Percentiles rank a stretch among this genome's conserved stretches.
These are phyloP conservation scores for Aspergillus transmontanensis DNA, from an alignment of 2,329 filamentous ascomycete genomes.

Conservation along the genomic window DNA sequence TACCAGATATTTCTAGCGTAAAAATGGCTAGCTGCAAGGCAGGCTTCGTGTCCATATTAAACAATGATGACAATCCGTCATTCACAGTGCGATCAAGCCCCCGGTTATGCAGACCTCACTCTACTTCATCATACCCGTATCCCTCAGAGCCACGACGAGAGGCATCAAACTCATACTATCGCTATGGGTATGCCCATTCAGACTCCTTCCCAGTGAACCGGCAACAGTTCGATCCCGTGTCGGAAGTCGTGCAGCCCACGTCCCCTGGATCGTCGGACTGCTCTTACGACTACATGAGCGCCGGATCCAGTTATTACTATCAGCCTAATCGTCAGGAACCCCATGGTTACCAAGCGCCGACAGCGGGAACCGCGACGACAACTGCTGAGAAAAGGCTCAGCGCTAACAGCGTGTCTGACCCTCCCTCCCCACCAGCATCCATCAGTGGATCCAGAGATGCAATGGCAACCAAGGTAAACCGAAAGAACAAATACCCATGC, in stretches of 20 bases:
- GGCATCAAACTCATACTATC: conserved; percentile 20
- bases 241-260: conserved; percentile 28
- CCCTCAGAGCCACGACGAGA: conserved; percentile 23
- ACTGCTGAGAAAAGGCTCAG: conserved; percentile 29
- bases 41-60: conserved; percentile 48
- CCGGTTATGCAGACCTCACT: conserved; percentile 23
- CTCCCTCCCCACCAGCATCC: conserved; percentile 31
- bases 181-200: conserved; percentile 25
- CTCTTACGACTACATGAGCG: conserved; percentile 35
- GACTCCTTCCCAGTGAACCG: conserved; percentile 30
- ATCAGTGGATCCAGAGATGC: conserved; percentile 28
- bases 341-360: conserved; percentile 25
- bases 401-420: conserved; percentile 26
- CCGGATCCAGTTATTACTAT: conserved; percentile 25
- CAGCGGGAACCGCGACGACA: conserved; percentile 14
- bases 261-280: conserved; percentile 38
- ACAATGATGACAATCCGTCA: conserved; percentile 51
- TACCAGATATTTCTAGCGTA: conserved; percentile 9
- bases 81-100: conserved; percentile 45
- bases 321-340: conserved; percentile 32
- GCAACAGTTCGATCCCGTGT: conserved; percentile 28
- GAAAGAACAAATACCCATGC: conserved; percentile 68
- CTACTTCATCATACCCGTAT: conserved; percentile 26
- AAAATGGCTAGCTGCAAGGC: conserved; percentile 36
- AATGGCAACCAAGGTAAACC: conserved; percentile 28